phyloP scores from a whole-genome alignment of 306 rosid species.

The Lagenaria siceraria region DNA sequence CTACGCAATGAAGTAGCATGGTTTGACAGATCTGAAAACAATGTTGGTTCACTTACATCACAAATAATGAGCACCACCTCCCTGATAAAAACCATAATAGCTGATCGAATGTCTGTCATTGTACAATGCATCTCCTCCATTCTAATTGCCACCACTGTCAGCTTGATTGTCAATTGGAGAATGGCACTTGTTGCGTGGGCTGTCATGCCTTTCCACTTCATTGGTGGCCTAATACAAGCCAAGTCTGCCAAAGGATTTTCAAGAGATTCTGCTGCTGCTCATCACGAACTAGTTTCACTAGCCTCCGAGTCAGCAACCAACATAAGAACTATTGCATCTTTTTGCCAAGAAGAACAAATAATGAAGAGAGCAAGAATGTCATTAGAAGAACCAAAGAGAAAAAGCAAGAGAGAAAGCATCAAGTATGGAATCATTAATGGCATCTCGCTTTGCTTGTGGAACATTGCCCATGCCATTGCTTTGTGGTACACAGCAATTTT shows the following conservation, averaged over 20 bases:
- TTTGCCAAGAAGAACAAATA: constrained; percentile 68
- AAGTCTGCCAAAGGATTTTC: constrained; percentile 85
- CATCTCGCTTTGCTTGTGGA: constrained; percentile 76
- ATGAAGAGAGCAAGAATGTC: constrained; percentile 44
- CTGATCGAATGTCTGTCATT: constrained; percentile 79
- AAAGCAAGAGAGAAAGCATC: constrained; percentile 50
- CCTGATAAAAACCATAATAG: constrained; percentile 67
- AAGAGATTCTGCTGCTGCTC: constrained; percentile 59
- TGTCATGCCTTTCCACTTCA: constrained; percentile 96
- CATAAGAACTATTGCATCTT: constrained; percentile 75
- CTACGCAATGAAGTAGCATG: constrained; percentile 68
- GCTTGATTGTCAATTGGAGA: constrained; percentile 73
- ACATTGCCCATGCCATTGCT: constrained; percentile 86
- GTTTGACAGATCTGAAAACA: constrained; percentile 79
- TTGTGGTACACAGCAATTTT: constrained; percentile 77
- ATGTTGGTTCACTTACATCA: constrained; percentile 56
- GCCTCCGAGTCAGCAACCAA: constrained; percentile 73
- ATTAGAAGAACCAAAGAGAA: constrained; percentile 54
- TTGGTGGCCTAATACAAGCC: constrained; percentile 86
- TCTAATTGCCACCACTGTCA: constrained; percentile 70
- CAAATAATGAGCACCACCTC: constrained; percentile 65
- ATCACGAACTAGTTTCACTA: constrained; percentile 56
- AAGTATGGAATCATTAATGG: constrained; percentile 72
- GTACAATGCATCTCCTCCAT: constrained; percentile 81
- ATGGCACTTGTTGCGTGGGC: constrained; percentile 92